Evolutionary conservation across 2,329 filamentous ascomycete genomes (phyloP), one percentile per base, ranked within the genome.

Genomic region (Hypocrella siamensis): DNA sequence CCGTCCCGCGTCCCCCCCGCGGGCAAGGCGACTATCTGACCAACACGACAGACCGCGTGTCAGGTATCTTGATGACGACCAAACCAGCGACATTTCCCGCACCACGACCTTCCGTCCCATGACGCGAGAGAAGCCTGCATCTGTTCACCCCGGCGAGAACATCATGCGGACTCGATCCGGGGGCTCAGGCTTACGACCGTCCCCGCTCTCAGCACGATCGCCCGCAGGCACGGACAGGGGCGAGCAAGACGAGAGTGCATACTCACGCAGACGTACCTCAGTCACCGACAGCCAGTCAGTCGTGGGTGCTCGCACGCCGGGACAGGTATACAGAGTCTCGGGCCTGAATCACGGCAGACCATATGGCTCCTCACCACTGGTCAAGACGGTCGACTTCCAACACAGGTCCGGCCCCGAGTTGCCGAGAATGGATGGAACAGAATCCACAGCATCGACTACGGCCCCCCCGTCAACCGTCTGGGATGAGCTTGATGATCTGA

Each of bases 401-500:
- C 41, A 37, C 9, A 44, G 48, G 12, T 39, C 43, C n/a, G 38
- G 32, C 4, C 30, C 42, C 8, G 54, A 58, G 21, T 34, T 40
- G 8, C 58, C 68, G 36, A 57, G 53, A 14, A 43, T 61, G 18
- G 76, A 86, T 45, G 78, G 77, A 7, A 85, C 84, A 0, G 84
- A 90, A 45, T 96, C 90, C 1, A 88, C 80, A 0, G 67, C 80
- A 21, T 96, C 90, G 0, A 90, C 83, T 1, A 85, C 79, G 2
- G 84, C 83, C 2, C n/a, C n/a, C n/a, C 83, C 86, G 10, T 92
- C 85, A 2, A 94, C 85, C 0, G 83, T 98, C 3, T 98, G 90
- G 90, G 90, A 96, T 49, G 90, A 98, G 54, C 60, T 98, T 18
- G 90, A 96, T 44, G 90, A 96, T 41, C 60, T 98, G 29, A 96